Evolutionary conservation across 768 basidiomycete genomes (phyloP).

Genomic region (Thelephora ganbajun): DNA sequence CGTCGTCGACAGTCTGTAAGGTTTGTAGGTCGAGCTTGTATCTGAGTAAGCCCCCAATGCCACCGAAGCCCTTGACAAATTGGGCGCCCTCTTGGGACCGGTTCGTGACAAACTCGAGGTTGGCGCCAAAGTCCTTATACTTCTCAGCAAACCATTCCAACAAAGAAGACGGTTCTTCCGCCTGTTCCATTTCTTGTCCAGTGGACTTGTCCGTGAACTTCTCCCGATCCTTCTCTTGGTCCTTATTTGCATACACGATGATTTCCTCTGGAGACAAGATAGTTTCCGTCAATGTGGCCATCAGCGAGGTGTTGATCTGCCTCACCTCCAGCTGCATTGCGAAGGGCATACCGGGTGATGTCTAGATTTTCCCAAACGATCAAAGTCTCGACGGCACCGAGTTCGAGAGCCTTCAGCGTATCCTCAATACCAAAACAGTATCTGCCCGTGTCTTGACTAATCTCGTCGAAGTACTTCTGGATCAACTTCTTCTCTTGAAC

Average conservation of each 20-base stretch:
- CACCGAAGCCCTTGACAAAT: conserved; percentile 97
- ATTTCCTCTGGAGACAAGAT: conserved; percentile 55
- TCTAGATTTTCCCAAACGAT: conserved; percentile 99
- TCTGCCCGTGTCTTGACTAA: conserved; percentile 90
- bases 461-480: conserved; percentile 98
- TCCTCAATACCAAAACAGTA: conserved; percentile 98
- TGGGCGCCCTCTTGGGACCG: conserved; percentile 94
- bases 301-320: neutral
- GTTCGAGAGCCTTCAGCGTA: conserved; percentile 89
- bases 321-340: conserved; percentile 84
- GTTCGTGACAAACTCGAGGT: conserved; percentile 92
- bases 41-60: conserved; percentile 87
- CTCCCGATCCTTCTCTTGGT: conserved; percentile 85
- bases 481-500: conserved; percentile 98
- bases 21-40: conserved; percentile 97
- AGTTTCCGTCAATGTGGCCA: neutral
- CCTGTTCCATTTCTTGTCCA: conserved; percentile 89
- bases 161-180: conserved; percentile 65
- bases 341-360: conserved; percentile 72
- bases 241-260: conserved; percentile 63
- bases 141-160: conserved; percentile 99
- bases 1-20: conserved; percentile 61
- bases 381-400: conserved; percentile 92
- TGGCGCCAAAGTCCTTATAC: conserved; percentile 95
- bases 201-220: conserved; percentile 95